These are phyloP conservation scores for Solanum neorickii DNA, from an alignment of 257 asterid genomes.

Conservation along the genomic window DNA sequence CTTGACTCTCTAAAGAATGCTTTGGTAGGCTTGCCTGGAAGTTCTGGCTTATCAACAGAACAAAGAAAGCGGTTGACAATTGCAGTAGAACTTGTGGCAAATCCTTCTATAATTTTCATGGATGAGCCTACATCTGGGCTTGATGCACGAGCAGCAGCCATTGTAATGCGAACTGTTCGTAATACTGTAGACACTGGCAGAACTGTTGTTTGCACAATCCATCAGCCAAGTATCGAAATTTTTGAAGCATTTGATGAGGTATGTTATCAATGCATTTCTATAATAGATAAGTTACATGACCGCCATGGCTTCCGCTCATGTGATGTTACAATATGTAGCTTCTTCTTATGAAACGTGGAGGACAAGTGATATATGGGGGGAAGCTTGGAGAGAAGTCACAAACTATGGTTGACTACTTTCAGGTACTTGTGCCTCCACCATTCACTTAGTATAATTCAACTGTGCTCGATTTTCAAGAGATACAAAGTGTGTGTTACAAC, in stretches of 20 bases:
- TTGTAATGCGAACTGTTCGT: slow-evolving; percentile 91
- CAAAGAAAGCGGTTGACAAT: slow-evolving; percentile 93
- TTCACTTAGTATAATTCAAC: background rate
- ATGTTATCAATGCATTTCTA: background rate
- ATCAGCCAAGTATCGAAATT: slow-evolving; percentile 91
- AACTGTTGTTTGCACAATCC: slow-evolving; percentile 95
- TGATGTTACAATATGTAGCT: slow-evolving; percentile 35
- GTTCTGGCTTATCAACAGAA: slow-evolving; percentile 77
- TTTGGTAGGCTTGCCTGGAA: slow-evolving; percentile 86
- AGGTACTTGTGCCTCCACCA: slow-evolving; percentile 30
- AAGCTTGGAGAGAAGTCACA: slow-evolving; percentile 75
- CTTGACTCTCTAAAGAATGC: slow-evolving; percentile 64
- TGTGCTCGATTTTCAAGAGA: background rate
- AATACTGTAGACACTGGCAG: slow-evolving; percentile 94
- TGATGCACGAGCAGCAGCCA: slow-evolving; percentile 98
- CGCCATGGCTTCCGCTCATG: background rate
- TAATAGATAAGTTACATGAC: background rate
- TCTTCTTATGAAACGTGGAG: slow-evolving; percentile 88
- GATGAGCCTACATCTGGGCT: slow-evolving; percentile 97
- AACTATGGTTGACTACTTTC: slow-evolving; percentile 65
- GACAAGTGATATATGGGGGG: slow-evolving; percentile 86
- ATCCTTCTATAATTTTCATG: slow-evolving; percentile 92
- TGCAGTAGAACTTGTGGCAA: slow-evolving; percentile 92
- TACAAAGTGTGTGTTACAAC: background rate
- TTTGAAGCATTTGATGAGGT: slow-evolving; percentile 99